A percentile compares a stretch with the other conserved stretches of the same genome.
phyloP scores from a whole-genome alignment of 2,329 filamentous ascomycete genomes.

The Torrubiella hemipterigena region DNA sequence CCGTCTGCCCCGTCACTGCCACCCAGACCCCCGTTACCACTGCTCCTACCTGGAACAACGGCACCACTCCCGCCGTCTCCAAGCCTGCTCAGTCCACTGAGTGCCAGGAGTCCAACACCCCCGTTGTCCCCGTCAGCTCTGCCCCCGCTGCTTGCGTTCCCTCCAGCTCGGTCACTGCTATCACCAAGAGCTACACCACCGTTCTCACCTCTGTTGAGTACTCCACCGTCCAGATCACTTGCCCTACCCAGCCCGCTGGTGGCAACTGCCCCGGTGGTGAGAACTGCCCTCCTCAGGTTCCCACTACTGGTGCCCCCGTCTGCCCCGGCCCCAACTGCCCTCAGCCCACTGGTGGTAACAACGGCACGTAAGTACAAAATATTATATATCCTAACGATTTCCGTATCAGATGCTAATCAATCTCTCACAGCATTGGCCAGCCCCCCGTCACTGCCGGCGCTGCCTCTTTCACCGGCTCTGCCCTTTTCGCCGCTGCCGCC shows the following conservation, averaged over 20 bases:
- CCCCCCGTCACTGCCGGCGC: slow-evolving; percentile 37
- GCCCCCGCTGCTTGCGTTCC: slow-evolving; percentile 16
- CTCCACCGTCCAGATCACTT: slow-evolving; percentile 32
- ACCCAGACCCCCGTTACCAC: slow-evolving; percentile 11
- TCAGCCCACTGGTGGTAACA: slow-evolving; percentile 14
- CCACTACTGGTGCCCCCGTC: slow-evolving; percentile 27
- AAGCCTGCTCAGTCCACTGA: slow-evolving; percentile 3
- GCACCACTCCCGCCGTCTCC: slow-evolving; percentile 3
- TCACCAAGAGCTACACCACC: slow-evolving; percentile 44
- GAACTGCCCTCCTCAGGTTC: slow-evolving; percentile 11
- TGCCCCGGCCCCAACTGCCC: slow-evolving; percentile 31
- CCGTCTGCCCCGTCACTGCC: slow-evolving; percentile 23
- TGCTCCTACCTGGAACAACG: slow-evolving; percentile 3
- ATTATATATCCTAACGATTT: background rate
- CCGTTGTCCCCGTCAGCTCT: slow-evolving; percentile 3
- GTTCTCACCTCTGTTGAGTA: slow-evolving; percentile 43
- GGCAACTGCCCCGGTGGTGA: slow-evolving; percentile 11
- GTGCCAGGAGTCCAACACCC: slow-evolving; percentile 9
- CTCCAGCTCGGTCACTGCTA: slow-evolving; percentile 32
- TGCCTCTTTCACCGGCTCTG: slow-evolving; percentile 39
- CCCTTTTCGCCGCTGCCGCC: slow-evolving; percentile 40
- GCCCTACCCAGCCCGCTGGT: slow-evolving; percentile 21
- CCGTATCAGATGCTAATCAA: slow-evolving; percentile 10
- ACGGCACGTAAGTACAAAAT: slow-evolving; percentile 18
- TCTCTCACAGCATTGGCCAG: slow-evolving; percentile 13